phyloP scores from a whole-genome alignment of 2,329 filamentous ascomycete species.

The Sporothrix pallida region DNA sequence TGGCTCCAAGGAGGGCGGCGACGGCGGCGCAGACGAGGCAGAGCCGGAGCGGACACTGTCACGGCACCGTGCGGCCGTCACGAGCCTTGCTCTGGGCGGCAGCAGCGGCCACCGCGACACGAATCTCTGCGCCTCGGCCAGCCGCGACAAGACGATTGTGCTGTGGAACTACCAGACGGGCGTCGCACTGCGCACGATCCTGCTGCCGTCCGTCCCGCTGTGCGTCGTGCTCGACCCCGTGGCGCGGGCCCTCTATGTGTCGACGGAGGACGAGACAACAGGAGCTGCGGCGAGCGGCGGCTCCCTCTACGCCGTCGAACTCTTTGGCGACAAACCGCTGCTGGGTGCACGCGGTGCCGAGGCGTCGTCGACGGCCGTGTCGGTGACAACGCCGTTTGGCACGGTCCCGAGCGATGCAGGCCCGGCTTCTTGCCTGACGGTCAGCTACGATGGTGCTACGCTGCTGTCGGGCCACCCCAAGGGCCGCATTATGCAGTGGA shows the following conservation, averaged over 20 bases:
- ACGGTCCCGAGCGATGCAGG: conserved; percentile 68
- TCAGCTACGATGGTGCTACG: conserved; percentile 82
- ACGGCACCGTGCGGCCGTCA: conserved; percentile 77
- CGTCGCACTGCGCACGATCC: conserved; percentile 76
- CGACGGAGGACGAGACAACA: conserved; percentile 73
- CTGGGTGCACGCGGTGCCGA: conserved; percentile 60
- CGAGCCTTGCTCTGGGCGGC: conserved; percentile 66
- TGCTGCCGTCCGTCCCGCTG: conserved; percentile 75
- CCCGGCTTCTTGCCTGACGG: conserved; percentile 67
- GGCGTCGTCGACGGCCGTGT: conserved; percentile 63
- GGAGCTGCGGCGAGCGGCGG: conserved; percentile 4
- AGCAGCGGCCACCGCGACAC: conserved; percentile 67
- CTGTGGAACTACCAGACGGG: conserved; percentile 91
- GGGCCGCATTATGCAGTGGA: conserved; percentile 82
- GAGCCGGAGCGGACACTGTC: conserved; percentile 80
- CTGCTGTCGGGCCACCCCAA: conserved; percentile 81
- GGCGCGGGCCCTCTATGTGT: conserved; percentile 80
- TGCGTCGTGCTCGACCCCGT: conserved; percentile 80
- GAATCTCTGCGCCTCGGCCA: conserved; percentile 83
- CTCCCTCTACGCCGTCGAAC: conserved; percentile 73
- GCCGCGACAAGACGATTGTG: conserved; percentile 85
- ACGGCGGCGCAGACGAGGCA: conserved; percentile 49
- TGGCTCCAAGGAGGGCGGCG: conserved; percentile 19
- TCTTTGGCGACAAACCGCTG: conserved; percentile 63
- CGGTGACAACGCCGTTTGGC: conserved; percentile 60